A percentile compares a stretch with the other conserved stretches of the same genome.
Evolutionary conservation across 352 stramenopile genomes (phyloP).

Genomic region (Lagenidium giganteum): DNA sequence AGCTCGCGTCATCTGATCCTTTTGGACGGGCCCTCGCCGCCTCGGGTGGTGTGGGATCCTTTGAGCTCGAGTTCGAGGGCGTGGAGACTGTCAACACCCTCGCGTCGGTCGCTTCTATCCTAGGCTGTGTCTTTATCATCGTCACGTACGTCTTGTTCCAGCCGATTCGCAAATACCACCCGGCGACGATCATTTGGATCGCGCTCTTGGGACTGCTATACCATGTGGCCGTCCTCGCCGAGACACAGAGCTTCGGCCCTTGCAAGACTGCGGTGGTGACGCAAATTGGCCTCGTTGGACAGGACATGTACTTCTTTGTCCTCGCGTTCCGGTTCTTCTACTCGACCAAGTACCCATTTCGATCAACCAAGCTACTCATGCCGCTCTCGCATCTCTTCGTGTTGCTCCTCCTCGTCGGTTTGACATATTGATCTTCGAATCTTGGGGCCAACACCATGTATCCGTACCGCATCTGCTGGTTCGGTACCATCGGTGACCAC

Average conservation of each 20-base stretch:
- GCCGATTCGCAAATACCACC: slow-evolving; percentile 62
- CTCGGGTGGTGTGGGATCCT: slow-evolving; percentile 7
- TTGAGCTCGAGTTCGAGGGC: slow-evolving; percentile 35
- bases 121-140: slow-evolving; percentile 64
- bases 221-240: slow-evolving; percentile 48
- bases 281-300: slow-evolving; percentile 60
- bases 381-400: slow-evolving; percentile 53
- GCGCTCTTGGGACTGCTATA: slow-evolving; percentile 64
- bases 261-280: slow-evolving; percentile 39
- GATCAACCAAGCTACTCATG: slow-evolving; percentile 47
- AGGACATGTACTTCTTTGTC: slow-evolving; percentile 73
- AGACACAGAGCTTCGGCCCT: slow-evolving; percentile 31
- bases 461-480: slow-evolving; percentile 73
- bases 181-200: slow-evolving; percentile 60
- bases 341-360: slow-evolving; percentile 74
- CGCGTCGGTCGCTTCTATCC: slow-evolving; percentile 44
- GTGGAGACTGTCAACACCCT: slow-evolving; percentile 34
- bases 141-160: slow-evolving; percentile 67
- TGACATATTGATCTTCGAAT: slow-evolving; percentile 34
- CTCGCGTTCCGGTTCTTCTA: slow-evolving; percentile 76
- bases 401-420: slow-evolving; percentile 39
- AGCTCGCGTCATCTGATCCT: too few species aligned
- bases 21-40: too few species aligned
- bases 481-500: slow-evolving; percentile 32
- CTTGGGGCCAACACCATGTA: slow-evolving; percentile 32